A percentile compares a stretch with the other conserved stretches of the same genome.
Evolutionary conservation across 768 basidiomycete species (phyloP).

Genomic region (Trametes meyenii): DNA sequence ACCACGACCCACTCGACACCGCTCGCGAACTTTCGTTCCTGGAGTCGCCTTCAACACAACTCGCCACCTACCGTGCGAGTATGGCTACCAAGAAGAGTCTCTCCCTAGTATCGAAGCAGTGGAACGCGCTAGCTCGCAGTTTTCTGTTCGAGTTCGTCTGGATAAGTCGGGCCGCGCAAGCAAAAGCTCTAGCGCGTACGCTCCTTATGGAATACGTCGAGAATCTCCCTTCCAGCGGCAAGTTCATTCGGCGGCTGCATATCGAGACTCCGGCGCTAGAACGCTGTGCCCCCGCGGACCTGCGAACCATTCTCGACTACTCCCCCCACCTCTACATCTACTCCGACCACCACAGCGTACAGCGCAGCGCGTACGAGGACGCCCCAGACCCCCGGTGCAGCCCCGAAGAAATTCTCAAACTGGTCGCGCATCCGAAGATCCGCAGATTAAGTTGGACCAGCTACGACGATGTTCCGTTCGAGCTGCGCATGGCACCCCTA

Average conservation of each 20-base stretch:
- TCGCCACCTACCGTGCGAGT: constrained; percentile 46
- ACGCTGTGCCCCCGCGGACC: constrained; percentile 64
- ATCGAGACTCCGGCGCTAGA: constrained; percentile 70
- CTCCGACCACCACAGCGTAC: constrained; percentile 65
- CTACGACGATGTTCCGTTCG: constrained; percentile 65
- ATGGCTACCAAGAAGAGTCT: constrained; percentile 55
- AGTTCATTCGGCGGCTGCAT: constrained; percentile 63
- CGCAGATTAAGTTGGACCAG: constrained; percentile 71
- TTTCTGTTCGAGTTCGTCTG: constrained; percentile 71
- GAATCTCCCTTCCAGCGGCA: constrained; percentile 30
- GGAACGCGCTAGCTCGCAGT: constrained; percentile 55
- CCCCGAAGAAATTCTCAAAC: constrained; percentile 59
- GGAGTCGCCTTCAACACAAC: constrained; percentile 44
- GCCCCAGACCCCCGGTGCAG: constrained; percentile 48
- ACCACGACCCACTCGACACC: constrained; percentile 49
- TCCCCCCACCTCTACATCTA: constrained; percentile 61
- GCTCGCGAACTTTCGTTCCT: constrained; percentile 62
- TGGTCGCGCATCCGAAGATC: constrained; percentile 60
- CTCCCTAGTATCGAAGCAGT: constrained; percentile 56
- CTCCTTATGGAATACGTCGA: constrained; percentile 47
- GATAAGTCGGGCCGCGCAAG: constrained; percentile 59
- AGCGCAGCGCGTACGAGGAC: constrained; percentile 53
- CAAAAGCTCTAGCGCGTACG: constrained; percentile 48
- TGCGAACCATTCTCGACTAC: constrained; percentile 69
- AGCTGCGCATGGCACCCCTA: constrained; percentile 56